phyloP scores from a whole-genome alignment of 192 early-diverging fungal species.

The Podila epigama region DNA sequence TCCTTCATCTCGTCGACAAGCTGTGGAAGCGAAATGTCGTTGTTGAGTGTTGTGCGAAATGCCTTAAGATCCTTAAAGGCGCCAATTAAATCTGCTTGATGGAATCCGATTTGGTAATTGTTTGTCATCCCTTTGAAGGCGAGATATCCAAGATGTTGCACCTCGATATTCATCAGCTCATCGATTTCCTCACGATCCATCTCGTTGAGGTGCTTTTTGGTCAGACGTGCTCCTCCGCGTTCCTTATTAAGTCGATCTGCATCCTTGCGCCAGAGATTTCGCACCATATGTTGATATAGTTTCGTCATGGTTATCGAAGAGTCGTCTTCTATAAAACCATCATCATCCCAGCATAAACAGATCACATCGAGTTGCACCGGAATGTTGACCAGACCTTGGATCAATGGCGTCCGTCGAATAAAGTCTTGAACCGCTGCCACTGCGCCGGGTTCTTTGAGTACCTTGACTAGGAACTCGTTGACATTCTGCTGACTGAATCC shows the following conservation, averaged over 20 bases:
- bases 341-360: slow-evolving; percentile 24
- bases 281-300: slow-evolving; percentile 11
- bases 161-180: slow-evolving; percentile 4
- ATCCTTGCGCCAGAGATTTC: slow-evolving; percentile 19
- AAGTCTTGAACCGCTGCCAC: slow-evolving; percentile 7
- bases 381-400: slow-evolving; percentile 18
- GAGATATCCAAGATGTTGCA: slow-evolving; percentile 14
- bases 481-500: slow-evolving; percentile 12
- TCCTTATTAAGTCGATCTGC: slow-evolving; percentile 1
- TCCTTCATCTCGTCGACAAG: not conserved
- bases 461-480: not conserved
- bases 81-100: not conserved
- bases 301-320: slow-evolving; percentile 1
- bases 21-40: not conserved
- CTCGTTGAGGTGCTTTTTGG: not conserved
- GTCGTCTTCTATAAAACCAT: slow-evolving; percentile 2
- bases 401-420: slow-evolving; percentile 11
- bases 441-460: not conserved
- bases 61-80: not conserved
- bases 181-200: not conserved
- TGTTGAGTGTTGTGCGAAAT: not conserved
- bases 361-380: slow-evolving; percentile 27
- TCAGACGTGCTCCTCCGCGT: not conserved
- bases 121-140: slow-evolving; percentile 21
- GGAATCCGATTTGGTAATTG: slow-evolving; percentile 24